Evolutionary conservation across 2,329 filamentous ascomycete genomes (phyloP).

Genomic region (Ascochyta pisi): DNA sequence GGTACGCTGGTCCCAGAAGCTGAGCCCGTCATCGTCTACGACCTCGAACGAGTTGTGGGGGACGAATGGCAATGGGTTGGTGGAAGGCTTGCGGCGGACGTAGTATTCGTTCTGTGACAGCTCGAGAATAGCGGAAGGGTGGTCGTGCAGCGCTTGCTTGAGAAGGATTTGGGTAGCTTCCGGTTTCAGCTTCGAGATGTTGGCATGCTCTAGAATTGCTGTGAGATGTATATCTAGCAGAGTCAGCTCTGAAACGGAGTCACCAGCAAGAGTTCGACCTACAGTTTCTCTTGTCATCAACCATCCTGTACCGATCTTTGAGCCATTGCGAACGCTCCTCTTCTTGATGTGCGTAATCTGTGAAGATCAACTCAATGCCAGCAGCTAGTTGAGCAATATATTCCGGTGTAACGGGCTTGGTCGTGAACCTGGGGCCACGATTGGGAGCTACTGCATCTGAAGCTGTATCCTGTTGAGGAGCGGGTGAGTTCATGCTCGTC

Average conservation of each 20-base stretch:
- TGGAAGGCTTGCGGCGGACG: constrained; percentile 39
- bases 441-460: constrained; percentile 14
- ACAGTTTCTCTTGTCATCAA: constrained; percentile 39
- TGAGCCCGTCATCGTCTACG: constrained; percentile 38
- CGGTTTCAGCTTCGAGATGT: constrained; percentile 42
- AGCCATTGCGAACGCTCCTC: constrained; percentile 35
- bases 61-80: constrained; percentile 40
- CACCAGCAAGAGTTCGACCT: neutral
- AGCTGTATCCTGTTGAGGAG: constrained; percentile 16
- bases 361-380: constrained; percentile 45
- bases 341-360: constrained; percentile 47
- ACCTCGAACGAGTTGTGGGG: constrained; percentile 34
- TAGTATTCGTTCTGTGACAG: constrained; percentile 36
- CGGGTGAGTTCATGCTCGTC: constrained; percentile 32
- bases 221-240: constrained; percentile 41
- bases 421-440: constrained; percentile 31
- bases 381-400: constrained; percentile 40
- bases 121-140: constrained; percentile 30
- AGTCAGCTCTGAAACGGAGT: neutral
- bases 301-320: constrained; percentile 28
- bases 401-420: constrained; percentile 29
- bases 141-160: constrained; percentile 33
- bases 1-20: constrained; percentile 47
- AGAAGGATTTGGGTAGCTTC: constrained; percentile 38
- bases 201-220: constrained; percentile 39